Conservation (phyloP, 202 grass and related monocot species). For the Panicum virgatum region DNA sequence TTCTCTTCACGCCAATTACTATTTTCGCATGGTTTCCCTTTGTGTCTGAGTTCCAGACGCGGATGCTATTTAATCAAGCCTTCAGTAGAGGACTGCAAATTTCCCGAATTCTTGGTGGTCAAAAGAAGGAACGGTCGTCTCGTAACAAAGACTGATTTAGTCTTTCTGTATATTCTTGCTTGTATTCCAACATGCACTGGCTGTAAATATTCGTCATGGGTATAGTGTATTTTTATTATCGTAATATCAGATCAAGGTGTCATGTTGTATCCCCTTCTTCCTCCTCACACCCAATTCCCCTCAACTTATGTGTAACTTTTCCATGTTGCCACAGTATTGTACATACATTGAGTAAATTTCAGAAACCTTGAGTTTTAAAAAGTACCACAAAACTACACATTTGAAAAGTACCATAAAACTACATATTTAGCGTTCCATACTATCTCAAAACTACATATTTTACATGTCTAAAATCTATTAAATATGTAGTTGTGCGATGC, state of each 20-base stretch:
- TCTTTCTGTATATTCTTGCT: not conserved
- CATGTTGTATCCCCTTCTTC: not conserved
- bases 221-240: slow-evolving; percentile 25
- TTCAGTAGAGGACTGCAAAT: slow-evolving; percentile 93
- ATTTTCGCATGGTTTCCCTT: slow-evolving; percentile 92
- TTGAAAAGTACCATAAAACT: not conserved
- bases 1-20: slow-evolving; percentile 74
- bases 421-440: not conserved
- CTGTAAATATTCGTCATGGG: slow-evolving; percentile 35
- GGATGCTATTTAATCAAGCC: slow-evolving; percentile 93
- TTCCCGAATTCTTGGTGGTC: slow-evolving; percentile 85
- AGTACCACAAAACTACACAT: too few species aligned
- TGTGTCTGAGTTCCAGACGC: slow-evolving; percentile 86
- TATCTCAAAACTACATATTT: not conserved
- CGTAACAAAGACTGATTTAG: slow-evolving; percentile 57
- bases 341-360: not conserved
- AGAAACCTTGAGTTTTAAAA: too few species aligned
- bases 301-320: not conserved
- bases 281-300: not conserved
- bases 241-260: slow-evolving; percentile 1
- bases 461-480: too few species aligned
- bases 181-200: not conserved
- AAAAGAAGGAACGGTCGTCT: slow-evolving; percentile 61
- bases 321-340: not conserved
- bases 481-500: too few species aligned